Percentiles rank a stretch among this genome's conserved stretches.
phyloP scores from a whole-genome alignment of 495 filamentous ascomycete species.

The Hypoxylon subgilvum region DNA sequence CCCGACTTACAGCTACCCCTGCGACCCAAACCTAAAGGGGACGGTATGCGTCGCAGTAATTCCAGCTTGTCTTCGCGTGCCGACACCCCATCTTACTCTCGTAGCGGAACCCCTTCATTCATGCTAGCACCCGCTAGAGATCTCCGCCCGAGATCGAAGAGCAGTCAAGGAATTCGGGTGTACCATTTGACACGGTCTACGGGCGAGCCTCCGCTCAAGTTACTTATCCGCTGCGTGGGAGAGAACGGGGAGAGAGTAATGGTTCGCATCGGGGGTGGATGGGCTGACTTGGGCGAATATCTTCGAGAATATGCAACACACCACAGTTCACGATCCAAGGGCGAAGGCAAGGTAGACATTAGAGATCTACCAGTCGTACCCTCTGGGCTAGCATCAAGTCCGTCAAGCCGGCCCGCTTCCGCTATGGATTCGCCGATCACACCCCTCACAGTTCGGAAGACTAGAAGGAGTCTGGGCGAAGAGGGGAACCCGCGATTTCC shows the following conservation, averaged over 20 bases:
- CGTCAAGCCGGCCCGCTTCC: slow-evolving; percentile 49
- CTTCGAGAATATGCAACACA: slow-evolving; percentile 91
- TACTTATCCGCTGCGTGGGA: slow-evolving; percentile 90
- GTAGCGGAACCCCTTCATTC: slow-evolving; percentile 70
- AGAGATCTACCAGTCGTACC: slow-evolving; percentile 55
- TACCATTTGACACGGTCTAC: slow-evolving; percentile 90
- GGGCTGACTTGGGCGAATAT: slow-evolving; percentile 94
- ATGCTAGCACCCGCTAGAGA: slow-evolving; percentile 65
- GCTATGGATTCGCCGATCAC: slow-evolving; percentile 47
- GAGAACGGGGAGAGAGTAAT: slow-evolving; percentile 91
- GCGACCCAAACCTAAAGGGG: slow-evolving; percentile 44
- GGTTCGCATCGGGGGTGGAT: slow-evolving; percentile 95
- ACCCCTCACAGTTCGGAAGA: slow-evolving; percentile 56
- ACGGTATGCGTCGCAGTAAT: slow-evolving; percentile 48
- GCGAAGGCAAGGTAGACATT: slow-evolving; percentile 62
- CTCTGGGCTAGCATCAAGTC: slow-evolving; percentile 45
- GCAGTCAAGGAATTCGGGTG: slow-evolving; percentile 76
- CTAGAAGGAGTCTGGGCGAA: slow-evolving; percentile 48
- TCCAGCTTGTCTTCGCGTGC: slow-evolving; percentile 51
- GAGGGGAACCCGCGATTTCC: slow-evolving; percentile 39
- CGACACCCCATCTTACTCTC: slow-evolving; percentile 43
- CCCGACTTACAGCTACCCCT: slow-evolving; percentile 53
- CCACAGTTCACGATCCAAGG: slow-evolving; percentile 69
- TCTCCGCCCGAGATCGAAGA: slow-evolving; percentile 50
- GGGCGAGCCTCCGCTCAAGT: slow-evolving; percentile 83